Conservation (phyloP, 257 asterid genomes). For the Petunia axillaris region DNA sequence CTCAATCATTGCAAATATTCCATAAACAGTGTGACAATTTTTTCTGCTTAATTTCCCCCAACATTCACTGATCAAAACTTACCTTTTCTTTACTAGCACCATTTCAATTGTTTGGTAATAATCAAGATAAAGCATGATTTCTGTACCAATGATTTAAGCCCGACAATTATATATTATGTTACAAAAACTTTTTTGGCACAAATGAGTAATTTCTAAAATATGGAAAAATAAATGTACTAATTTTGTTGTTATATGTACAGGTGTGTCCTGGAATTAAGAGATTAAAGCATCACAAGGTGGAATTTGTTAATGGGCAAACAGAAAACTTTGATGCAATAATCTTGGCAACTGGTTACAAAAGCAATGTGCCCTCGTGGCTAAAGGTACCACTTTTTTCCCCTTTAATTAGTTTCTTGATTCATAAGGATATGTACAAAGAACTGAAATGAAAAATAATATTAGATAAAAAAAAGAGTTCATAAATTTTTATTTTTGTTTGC, state of each 20-base stretch:
- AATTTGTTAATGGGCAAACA: slow-evolving; percentile 55
- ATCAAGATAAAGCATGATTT: not conserved
- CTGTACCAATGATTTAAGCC: not conserved
- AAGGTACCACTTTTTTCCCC: slow-evolving; percentile 38
- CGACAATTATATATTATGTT: not conserved
- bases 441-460: not conserved
- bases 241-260: slow-evolving; percentile 32
- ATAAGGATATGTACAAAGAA: not conserved
- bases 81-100: slow-evolving; percentile 19
- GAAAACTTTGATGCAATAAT: slow-evolving; percentile 63
- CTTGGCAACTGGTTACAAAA: slow-evolving; percentile 75
- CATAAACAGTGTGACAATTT: slow-evolving; percentile 15
- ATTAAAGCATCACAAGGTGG: slow-evolving; percentile 47
- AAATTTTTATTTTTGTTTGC: slow-evolving; percentile 10
- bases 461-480: not conserved
- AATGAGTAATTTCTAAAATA: not conserved
- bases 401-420: not conserved
- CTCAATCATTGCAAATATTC: slow-evolving; percentile 39
- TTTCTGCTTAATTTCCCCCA: not conserved
- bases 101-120: not conserved
- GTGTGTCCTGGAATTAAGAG: slow-evolving; percentile 57
- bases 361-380: slow-evolving; percentile 76
- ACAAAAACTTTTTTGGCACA: not conserved
- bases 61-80: slow-evolving; percentile 6
- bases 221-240: no score